Percentiles rank a stretch among this genome's conserved stretches.
Evolutionary conservation across 805 yeast genomes (phyloP).

Genomic region (Cyberlindnera amylophila): DNA sequence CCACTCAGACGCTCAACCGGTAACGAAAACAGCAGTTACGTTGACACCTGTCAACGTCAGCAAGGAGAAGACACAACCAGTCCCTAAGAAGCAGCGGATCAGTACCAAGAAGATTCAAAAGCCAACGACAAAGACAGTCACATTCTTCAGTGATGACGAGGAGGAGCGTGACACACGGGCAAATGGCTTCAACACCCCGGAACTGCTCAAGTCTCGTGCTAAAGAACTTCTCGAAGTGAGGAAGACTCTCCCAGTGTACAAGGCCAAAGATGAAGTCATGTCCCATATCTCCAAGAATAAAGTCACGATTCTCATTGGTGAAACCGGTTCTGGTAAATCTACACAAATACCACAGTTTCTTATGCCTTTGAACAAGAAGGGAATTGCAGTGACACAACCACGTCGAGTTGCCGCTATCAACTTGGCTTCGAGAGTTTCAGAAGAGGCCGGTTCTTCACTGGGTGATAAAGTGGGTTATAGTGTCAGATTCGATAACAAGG

Average conservation of each 20-base stretch:
- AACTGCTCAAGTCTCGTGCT: conserved; percentile 35
- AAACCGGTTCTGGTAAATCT: conserved; percentile 97
- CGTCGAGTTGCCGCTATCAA: conserved; percentile 97
- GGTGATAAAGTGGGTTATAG: conserved; percentile 90
- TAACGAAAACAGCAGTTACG: too few species aligned
- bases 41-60: too few species aligned
- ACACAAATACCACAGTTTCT: conserved; percentile 94
- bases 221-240: conserved; percentile 48
- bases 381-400: conserved; percentile 93
- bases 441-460: conserved; percentile 71
- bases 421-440: conserved; percentile 87
- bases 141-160: conserved; percentile 35
- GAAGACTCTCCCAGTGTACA: conserved; percentile 68
- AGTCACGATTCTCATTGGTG: conserved; percentile 86
- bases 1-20: too few species aligned
- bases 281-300: conserved; percentile 49
- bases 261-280: conserved; percentile 61
- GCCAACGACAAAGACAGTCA: conserved; percentile 30
- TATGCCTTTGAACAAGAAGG: conserved; percentile 46
- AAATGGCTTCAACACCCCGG: conserved; percentile 13
- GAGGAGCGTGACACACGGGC: conserved; percentile 25
- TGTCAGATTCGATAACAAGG: conserved; percentile 81
- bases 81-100: conserved; percentile 6
- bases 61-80: conserved; percentile 2
- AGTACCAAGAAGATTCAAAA: conserved; percentile 9